Percentiles rank a stretch among this genome's conserved stretches.
Evolutionary conservation across 129 eudicot species (phyloP).

Genomic region (Logfia minima): DNA sequence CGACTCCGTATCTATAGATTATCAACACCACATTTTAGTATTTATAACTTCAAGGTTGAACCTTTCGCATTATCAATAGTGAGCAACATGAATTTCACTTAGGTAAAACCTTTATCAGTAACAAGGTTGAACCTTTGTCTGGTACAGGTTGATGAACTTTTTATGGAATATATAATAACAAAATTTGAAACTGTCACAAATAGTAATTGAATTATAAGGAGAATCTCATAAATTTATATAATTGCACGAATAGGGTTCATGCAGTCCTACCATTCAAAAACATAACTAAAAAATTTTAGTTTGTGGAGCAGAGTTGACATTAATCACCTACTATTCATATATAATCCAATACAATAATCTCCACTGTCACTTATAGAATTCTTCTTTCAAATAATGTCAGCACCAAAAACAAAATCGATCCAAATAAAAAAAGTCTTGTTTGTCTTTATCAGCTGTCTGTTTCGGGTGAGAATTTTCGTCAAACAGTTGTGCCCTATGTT

Average conservation of each 20-base stretch:
- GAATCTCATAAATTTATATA: neutral
- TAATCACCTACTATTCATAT: conserved; percentile 21
- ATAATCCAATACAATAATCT: conserved; percentile 18
- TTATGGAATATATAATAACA: neutral
- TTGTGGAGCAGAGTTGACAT: conserved; percentile 29
- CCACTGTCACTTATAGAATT: conserved; percentile 2
- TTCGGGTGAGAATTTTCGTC: conserved; percentile 8
- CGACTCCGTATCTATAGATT: no score
- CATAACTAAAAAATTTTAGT: neutral
- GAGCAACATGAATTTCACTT: no score
- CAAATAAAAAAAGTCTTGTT: neutral
- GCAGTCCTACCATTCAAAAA: conserved; percentile 19
- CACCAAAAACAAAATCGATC: conserved; percentile 27
- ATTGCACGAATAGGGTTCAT: neutral
- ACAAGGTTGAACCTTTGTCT: neutral
- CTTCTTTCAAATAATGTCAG: conserved; percentile 30
- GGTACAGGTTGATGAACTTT: neutral
- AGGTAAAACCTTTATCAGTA: neutral
- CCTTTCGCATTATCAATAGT: no score
- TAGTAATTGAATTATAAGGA: neutral
- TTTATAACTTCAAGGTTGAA: no score
- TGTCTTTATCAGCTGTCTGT: conserved; percentile 25
- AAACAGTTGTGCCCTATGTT: conserved; percentile 4
- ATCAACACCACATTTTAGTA: neutral
- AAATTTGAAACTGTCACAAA: neutral